phyloP scores from a whole-genome alignment of 257 asterid genomes.

The Marsdenia floribunda region DNA sequence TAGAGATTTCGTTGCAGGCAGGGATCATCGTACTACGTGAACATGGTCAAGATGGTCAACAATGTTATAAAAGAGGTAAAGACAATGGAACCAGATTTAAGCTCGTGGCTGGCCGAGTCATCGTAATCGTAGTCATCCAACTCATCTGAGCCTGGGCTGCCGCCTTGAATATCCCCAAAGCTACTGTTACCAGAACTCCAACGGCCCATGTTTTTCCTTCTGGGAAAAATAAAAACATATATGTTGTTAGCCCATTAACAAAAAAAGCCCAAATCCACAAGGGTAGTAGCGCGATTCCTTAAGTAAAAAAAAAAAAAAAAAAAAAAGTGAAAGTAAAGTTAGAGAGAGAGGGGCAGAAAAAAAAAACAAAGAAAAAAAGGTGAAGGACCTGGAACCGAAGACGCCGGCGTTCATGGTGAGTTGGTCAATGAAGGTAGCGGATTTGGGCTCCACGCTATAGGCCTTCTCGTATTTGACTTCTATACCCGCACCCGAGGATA shows the following conservation, averaged over 20 bases:
- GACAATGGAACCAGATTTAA: constrained; percentile 15
- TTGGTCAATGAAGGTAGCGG: constrained; percentile 28
- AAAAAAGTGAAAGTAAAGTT: neutral
- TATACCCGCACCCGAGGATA: constrained; percentile 30
- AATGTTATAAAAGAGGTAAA: constrained; percentile 19
- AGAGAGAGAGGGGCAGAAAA: neutral
- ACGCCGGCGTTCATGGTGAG: constrained; percentile 34
- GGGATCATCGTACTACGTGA: neutral
- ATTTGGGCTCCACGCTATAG: constrained; percentile 32
- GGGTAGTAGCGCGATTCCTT: neutral
- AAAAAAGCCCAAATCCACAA: neutral
- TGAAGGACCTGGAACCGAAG: constrained; percentile 22
- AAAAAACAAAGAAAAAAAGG: neutral
- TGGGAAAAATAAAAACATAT: neutral
- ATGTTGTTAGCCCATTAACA: neutral
- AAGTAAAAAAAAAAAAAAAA: neutral
- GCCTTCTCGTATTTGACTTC: constrained; percentile 35
- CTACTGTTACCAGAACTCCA: constrained; percentile 18
- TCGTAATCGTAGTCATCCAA: constrained; percentile 24
- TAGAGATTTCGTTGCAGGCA: neutral
- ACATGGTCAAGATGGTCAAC: constrained; percentile 18
- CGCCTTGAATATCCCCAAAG: constrained; percentile 9
- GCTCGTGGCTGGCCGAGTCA: constrained; percentile 27
- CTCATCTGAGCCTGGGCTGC: neutral
- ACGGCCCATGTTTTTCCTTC: constrained; percentile 12